Evolutionary conservation across 108 stramenopile genomes (phyloP).

Genomic region (Nitzschia sp.): DNA sequence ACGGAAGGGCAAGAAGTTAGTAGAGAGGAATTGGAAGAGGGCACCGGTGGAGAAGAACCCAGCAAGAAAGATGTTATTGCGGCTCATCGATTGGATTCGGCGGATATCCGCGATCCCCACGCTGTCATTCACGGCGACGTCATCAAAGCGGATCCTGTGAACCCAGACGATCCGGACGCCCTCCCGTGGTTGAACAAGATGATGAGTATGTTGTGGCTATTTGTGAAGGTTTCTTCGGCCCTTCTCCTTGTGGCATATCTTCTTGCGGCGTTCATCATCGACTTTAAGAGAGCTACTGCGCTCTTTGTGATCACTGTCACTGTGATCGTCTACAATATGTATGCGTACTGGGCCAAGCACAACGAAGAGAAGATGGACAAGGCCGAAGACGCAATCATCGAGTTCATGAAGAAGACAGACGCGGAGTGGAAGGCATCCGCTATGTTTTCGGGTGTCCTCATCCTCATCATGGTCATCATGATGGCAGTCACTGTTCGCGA

Average conservation of each 20-base stretch:
- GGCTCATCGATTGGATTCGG: not conserved
- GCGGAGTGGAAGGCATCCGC: not conserved
- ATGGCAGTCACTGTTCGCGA: not conserved
- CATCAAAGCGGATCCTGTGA: not conserved
- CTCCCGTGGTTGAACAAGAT: not conserved
- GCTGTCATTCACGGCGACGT: not conserved
- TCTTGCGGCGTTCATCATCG: slow-evolving; percentile 5
- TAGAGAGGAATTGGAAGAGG: not conserved
- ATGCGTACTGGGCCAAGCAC: not conserved
- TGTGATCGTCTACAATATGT: not conserved
- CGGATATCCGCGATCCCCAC: slow-evolving; percentile 4
- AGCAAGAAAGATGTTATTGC: no score
- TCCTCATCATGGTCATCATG: slow-evolving; percentile 10
- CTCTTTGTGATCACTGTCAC: slow-evolving; percentile 2
- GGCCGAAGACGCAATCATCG: not conserved
- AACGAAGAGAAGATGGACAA: not conserved
- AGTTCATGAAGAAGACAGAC: not conserved
- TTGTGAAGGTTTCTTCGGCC: not conserved
- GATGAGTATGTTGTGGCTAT: not conserved
- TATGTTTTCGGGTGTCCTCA: slow-evolving; percentile 2
- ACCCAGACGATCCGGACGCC: not conserved
- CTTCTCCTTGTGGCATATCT: slow-evolving; percentile 2
- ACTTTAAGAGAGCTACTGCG: slow-evolving; percentile 1
- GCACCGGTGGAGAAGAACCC: not conserved
- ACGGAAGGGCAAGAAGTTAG: not conserved